These are phyloP conservation scores for Fusarium secorum DNA, from an alignment of 2,329 filamentous ascomycete genomes.

Conservation along the genomic window DNA sequence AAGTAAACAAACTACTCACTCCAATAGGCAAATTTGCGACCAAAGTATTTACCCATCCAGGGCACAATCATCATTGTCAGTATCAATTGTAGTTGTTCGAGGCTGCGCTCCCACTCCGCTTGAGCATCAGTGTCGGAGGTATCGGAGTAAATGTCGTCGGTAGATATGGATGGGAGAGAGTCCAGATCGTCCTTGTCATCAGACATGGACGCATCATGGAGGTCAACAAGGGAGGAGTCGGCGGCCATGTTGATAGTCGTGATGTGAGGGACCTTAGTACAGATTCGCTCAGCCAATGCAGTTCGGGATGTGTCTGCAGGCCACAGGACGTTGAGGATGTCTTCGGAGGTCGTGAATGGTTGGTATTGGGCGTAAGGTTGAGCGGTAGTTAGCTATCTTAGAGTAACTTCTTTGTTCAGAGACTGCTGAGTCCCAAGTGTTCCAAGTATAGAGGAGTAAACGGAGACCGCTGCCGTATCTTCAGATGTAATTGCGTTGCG, in stretches of 20 bases:
- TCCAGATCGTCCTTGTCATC: slow-evolving; percentile 66
- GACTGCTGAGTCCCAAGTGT: background rate
- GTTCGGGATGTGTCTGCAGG: background rate
- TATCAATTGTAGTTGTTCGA: slow-evolving; percentile 92
- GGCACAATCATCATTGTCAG: slow-evolving; percentile 95
- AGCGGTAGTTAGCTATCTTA: background rate
- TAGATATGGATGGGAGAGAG: slow-evolving; percentile 69
- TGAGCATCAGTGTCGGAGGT: slow-evolving; percentile 81
- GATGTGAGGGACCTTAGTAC: background rate
- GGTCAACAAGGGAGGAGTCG: slow-evolving; percentile 61
- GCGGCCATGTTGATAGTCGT: slow-evolving; percentile 41
- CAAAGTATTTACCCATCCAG: slow-evolving; percentile 93
- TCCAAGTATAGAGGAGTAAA: background rate
- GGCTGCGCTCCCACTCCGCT: slow-evolving; percentile 90
- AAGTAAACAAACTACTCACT: slow-evolving; percentile 63
- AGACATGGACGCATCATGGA: slow-evolving; percentile 56
- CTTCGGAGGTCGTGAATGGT: background rate
- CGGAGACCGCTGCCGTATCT: background rate
- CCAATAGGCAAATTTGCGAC: slow-evolving; percentile 95
- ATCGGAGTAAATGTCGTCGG: slow-evolving; percentile 64
- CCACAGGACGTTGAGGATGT: background rate
- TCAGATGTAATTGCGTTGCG: background rate
- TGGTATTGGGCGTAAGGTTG: slow-evolving; percentile 7
- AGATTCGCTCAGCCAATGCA: background rate
- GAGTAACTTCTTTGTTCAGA: background rate